These are phyloP conservation scores for Amauroascus niger DNA, from an alignment of 2,329 filamentous ascomycete genomes.

Conservation along the genomic window DNA sequence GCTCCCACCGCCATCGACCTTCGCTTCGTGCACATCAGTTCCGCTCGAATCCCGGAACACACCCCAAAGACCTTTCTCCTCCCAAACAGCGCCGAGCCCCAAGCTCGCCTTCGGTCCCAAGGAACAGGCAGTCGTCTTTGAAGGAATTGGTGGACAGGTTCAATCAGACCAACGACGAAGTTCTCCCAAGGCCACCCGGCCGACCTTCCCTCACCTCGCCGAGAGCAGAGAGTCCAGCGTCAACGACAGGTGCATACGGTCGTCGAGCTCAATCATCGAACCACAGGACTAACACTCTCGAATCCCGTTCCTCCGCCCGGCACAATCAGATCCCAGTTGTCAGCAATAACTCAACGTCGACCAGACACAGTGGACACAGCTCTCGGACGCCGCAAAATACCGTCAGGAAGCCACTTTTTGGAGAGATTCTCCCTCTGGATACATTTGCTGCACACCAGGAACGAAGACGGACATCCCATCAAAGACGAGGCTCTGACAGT, in stretches of 20 bases:
- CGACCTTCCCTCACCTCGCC: conserved; percentile 26
- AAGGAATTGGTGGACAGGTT: conserved; percentile 73
- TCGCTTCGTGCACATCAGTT: conserved; percentile 20
- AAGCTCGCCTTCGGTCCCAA: conserved; percentile 17
- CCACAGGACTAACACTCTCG: neutral
- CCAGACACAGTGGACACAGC: neutral
- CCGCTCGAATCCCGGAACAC: conserved; percentile 28
- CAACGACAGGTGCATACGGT: conserved; percentile 20
- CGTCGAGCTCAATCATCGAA: conserved; percentile 20
- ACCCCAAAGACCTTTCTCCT: conserved; percentile 10
- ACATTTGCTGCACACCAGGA: conserved; percentile 24
- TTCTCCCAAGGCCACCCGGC: conserved; percentile 34
- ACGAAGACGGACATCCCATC: conserved; percentile 49
- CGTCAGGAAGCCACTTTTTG: conserved; percentile 56
- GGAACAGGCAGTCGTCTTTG: conserved; percentile 55
- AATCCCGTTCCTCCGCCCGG: neutral
- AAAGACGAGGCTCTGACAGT: conserved; percentile 61
- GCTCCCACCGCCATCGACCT: conserved; percentile 12
- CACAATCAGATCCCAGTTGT: conserved; percentile 1
- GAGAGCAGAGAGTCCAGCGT: conserved; percentile 30
- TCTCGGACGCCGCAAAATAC: conserved; percentile 20
- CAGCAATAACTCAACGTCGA: neutral
- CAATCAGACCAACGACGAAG: conserved; percentile 51
- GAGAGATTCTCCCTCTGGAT: conserved; percentile 56
- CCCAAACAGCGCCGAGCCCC: conserved; percentile 18